A percentile compares a stretch with the other conserved stretches of the same genome.
These are phyloP conservation scores for Dalbergia cultrata DNA, from an alignment of 306 rosid species.

Conservation along the genomic window DNA sequence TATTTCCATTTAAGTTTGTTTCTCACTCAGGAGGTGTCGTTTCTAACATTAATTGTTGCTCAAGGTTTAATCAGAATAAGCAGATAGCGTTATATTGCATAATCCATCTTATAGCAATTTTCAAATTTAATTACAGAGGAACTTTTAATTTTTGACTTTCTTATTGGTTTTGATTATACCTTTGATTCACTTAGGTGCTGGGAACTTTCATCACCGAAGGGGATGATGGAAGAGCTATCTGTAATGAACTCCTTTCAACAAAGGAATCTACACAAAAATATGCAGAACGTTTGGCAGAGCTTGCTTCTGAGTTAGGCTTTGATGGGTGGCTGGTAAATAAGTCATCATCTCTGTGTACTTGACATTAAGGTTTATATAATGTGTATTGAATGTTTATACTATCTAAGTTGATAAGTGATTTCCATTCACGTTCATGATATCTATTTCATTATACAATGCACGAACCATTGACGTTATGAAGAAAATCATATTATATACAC, in stretches of 20 bases:
- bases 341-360: conserved; percentile 30
- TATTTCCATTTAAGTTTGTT: too few relatives aligned
- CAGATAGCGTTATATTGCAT: too few relatives aligned
- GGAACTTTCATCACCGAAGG: conserved; percentile 95
- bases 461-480: conserved; percentile 1
- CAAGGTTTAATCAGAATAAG: too few relatives aligned
- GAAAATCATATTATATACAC: conserved; percentile 16
- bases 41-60: too few relatives aligned
- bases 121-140: background rate
- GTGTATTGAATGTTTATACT: conserved; percentile 9
- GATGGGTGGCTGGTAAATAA: conserved; percentile 96
- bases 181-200: conserved; percentile 61
- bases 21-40: too few relatives aligned
- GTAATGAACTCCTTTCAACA: conserved; percentile 68
- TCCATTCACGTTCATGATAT: background rate
- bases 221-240: conserved; percentile 67
- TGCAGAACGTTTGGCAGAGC: conserved; percentile 83
- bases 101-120: too few relatives aligned
- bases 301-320: conserved; percentile 80
- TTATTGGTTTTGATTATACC: conserved; percentile 25
- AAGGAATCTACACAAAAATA: conserved; percentile 80
- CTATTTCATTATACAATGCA: background rate
- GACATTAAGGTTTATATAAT: background rate
- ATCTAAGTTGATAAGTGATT: background rate
- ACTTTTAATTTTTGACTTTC: conserved; percentile 4